These are phyloP conservation scores for Puccinia horiana DNA, from an alignment of 1,284 basidiomycete genomes.

Conservation along the genomic window DNA sequence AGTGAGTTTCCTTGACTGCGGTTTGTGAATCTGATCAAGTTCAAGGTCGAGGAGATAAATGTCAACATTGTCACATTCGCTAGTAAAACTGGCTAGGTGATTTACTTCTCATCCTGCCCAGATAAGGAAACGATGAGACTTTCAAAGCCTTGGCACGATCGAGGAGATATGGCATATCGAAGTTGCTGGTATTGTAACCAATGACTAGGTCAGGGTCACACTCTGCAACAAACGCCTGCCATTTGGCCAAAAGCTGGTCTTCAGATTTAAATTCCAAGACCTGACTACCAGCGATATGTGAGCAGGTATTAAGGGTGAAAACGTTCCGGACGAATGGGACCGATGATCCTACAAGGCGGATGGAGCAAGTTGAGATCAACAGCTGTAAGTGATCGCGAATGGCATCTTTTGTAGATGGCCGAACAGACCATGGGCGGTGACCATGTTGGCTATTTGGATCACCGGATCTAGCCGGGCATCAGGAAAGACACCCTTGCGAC, in stretches of 20 bases:
- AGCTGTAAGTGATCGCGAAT: not conserved
- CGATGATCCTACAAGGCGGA: conserved; percentile 68
- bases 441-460: conserved; percentile 97
- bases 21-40: conserved; percentile 67
- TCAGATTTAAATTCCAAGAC: conserved; percentile 83
- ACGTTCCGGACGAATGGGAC: conserved; percentile 91
- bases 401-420: not conserved
- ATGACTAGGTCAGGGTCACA: conserved; percentile 91
- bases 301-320: conserved; percentile 89
- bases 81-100: conserved; percentile 24
- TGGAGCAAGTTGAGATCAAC: not conserved
- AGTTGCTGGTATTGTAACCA: conserved; percentile 86
- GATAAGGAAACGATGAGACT: conserved; percentile 69
- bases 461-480: conserved; percentile 84
- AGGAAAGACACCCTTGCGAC: conserved; percentile 90
- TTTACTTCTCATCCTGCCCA: conserved; percentile 76
- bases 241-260: conserved; percentile 69
- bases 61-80: not conserved
- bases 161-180: conserved; percentile 90
- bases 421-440: conserved; percentile 79
- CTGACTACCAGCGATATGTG: conserved; percentile 90
- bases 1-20: conserved; percentile 84
- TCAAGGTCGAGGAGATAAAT: not conserved
- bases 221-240: conserved; percentile 80
- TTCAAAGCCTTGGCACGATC: conserved; percentile 83